Evolutionary conservation across 164 flowering plant species (phyloP).

Genomic region (Annona cherimola): DNA sequence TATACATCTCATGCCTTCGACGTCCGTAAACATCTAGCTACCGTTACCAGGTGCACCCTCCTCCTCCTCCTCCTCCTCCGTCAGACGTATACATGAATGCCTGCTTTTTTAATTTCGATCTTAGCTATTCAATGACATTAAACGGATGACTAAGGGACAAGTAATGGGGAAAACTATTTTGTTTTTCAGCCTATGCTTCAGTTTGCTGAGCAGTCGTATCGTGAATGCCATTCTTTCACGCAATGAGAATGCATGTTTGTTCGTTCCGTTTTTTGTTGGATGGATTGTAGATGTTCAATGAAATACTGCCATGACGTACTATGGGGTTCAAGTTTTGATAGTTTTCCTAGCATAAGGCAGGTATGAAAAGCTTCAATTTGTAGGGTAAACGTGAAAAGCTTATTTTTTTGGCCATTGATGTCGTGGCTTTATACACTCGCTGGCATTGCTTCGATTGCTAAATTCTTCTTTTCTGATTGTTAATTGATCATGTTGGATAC

Average conservation of each 20-base stretch:
- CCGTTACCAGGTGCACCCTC: not conserved
- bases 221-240: not conserved
- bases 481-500: too few relatives aligned
- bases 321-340: not conserved
- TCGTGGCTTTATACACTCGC: too few relatives aligned
- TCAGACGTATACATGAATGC: not conserved
- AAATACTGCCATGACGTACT: not conserved
- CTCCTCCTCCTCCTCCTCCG: not conserved
- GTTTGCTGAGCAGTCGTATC: not conserved
- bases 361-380: too few relatives aligned
- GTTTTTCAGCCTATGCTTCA: not conserved
- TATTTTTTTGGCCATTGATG: too few relatives aligned
- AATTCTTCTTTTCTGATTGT: too few relatives aligned
- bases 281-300: not conserved
- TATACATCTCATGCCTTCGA: not conserved
- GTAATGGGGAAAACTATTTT: not conserved
- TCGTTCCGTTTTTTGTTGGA: not conserved
- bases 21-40: not conserved
- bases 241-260: not conserved
- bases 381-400: too few relatives aligned
- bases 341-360: not conserved
- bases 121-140: not conserved
- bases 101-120: not conserved
- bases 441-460: too few relatives aligned
- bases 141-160: too few relatives aligned